A percentile compares a stretch with the other conserved stretches of the same genome.
phyloP scores from a whole-genome alignment of 495 filamentous ascomycete genomes.

The Hyaloscypha variabilis region DNA sequence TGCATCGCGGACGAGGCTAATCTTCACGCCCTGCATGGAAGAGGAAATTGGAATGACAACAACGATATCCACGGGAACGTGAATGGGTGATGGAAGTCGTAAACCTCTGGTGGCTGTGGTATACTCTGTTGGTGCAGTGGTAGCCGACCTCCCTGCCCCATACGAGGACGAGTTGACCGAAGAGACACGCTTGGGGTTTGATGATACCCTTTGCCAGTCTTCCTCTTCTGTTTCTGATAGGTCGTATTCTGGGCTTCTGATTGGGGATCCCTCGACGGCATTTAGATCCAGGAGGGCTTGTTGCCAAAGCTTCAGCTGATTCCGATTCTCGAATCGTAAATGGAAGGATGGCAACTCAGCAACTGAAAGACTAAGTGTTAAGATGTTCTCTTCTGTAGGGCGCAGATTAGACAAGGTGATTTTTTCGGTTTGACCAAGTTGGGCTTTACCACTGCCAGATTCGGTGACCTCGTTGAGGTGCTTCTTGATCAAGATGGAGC shows the following conservation, averaged over 20 bases:
- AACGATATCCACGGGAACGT: slow-evolving; percentile 94
- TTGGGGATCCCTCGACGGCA: slow-evolving; percentile 58
- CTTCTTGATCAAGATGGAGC: slow-evolving; percentile 98
- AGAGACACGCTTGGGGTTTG: slow-evolving; percentile 76
- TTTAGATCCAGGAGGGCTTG: slow-evolving; percentile 86
- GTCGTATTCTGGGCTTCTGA: slow-evolving; percentile 74
- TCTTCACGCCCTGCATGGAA: slow-evolving; percentile 98
- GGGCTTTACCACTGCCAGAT: slow-evolving; percentile 40
- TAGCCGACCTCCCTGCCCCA: slow-evolving; percentile 77
- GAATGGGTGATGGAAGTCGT: slow-evolving; percentile 64
- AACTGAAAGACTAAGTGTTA: slow-evolving; percentile 91
- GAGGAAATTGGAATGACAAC: slow-evolving; percentile 97
- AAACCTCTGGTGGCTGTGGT: slow-evolving; percentile 61
- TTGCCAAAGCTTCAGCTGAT: slow-evolving; percentile 89
- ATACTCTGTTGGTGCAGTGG: slow-evolving; percentile 81
- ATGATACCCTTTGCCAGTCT: slow-evolving; percentile 74
- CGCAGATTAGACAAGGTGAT: slow-evolving; percentile 34
- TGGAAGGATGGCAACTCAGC: slow-evolving; percentile 96
- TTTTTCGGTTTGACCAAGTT: slow-evolving; percentile 33
- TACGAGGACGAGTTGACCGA: slow-evolving; percentile 83
- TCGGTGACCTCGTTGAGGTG: slow-evolving; percentile 90
- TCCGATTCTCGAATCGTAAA: slow-evolving; percentile 83
- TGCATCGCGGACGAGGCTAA: slow-evolving; percentile 90
- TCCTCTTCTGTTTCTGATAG: slow-evolving; percentile 89
- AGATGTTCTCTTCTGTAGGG: slow-evolving; percentile 72